phyloP scores from a whole-genome alignment of 805 yeast genomes.

The Kuraishia ogatae region DNA sequence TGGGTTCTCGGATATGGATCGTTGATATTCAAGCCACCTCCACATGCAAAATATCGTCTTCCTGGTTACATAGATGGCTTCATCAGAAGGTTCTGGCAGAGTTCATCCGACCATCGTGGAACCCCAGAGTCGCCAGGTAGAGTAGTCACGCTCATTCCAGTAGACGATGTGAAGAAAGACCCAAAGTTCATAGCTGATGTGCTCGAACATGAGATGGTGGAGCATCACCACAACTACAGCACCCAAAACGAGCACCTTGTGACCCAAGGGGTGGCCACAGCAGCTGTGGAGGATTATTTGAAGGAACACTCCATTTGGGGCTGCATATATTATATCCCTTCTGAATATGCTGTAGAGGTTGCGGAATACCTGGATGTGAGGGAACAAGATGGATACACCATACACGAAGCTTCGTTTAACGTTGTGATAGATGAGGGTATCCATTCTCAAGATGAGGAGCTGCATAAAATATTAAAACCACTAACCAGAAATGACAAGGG shows the following conservation, averaged over 20 bases:
- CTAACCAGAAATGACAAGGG: conserved; percentile 25
- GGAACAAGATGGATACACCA: conserved; percentile 84
- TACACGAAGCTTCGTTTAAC: conserved; percentile 57
- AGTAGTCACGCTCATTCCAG: conserved; percentile 72
- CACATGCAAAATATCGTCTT: conserved; percentile 47
- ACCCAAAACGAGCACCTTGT: not conserved
- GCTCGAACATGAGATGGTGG: conserved; percentile 15
- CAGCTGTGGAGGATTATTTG: not conserved
- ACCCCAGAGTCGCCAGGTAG: conserved; percentile 83
- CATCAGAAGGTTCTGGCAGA: conserved; percentile 85
- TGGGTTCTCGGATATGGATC: conserved; percentile 94
- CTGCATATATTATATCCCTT: conserved; percentile 73
- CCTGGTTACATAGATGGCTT: conserved; percentile 74
- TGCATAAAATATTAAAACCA: conserved; percentile 13
- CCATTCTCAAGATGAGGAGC: conserved; percentile 12
- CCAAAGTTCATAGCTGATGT: conserved; percentile 33
- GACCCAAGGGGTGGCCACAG: not conserved
- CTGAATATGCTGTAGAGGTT: conserved; percentile 53
- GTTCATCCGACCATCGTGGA: conserved; percentile 85
- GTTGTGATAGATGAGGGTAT: conserved; percentile 23
- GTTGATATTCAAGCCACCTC: conserved; percentile 84
- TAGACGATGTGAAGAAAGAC: conserved; percentile 39
- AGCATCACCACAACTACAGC: conserved; percentile 7
- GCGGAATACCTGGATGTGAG: conserved; percentile 65
- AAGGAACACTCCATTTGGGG: conserved; percentile 59